Percentiles rank a stretch among this genome's conserved stretches.
phyloP scores from a whole-genome alignment of 2,329 filamentous ascomycete genomes.

The Periconia digitata region DNA sequence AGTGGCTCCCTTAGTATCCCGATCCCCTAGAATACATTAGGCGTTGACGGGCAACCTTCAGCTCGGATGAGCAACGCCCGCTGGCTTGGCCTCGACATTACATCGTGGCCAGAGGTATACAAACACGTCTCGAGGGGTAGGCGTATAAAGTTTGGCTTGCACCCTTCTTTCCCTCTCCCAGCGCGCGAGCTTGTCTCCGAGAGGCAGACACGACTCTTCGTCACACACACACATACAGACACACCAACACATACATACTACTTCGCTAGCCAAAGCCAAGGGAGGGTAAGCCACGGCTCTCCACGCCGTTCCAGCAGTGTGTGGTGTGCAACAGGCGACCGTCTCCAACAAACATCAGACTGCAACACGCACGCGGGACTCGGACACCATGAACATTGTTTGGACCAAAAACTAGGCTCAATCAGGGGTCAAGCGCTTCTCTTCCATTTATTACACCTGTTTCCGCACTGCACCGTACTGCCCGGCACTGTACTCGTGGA shows the following conservation, averaged over 20 bases:
- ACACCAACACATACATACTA: too few species aligned
- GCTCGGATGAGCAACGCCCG: too few species aligned
- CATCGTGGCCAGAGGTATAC: too few species aligned
- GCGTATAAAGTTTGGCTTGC: neutral
- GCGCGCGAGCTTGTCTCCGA: too few species aligned
- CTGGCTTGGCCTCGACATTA: too few species aligned
- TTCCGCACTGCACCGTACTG: constrained; percentile 36
- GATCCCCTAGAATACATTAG: too few species aligned
- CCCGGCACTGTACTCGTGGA: constrained; percentile 33
- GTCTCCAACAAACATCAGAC: constrained; percentile 19
- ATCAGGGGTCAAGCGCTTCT: constrained; percentile 29
- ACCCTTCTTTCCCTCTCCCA: neutral
- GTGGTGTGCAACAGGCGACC: constrained; percentile 14
- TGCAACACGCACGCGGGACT: too few species aligned
- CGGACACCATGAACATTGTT: constrained; percentile 6
- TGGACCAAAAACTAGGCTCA: constrained; percentile 34
- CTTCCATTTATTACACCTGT: constrained; percentile 29
- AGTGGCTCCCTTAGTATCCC: too few species aligned
- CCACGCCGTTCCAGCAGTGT: constrained; percentile 12
- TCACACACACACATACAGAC: too few species aligned
- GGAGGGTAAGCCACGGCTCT: constrained; percentile 20
- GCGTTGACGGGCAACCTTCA: neutral
- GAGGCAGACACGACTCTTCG: neutral
- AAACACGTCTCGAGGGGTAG: too few species aligned
- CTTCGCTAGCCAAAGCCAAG: too few species aligned